Conservation (phyloP, 1,284 basidiomycete species). For the Apiotrichum akiyoshidainum region DNA sequence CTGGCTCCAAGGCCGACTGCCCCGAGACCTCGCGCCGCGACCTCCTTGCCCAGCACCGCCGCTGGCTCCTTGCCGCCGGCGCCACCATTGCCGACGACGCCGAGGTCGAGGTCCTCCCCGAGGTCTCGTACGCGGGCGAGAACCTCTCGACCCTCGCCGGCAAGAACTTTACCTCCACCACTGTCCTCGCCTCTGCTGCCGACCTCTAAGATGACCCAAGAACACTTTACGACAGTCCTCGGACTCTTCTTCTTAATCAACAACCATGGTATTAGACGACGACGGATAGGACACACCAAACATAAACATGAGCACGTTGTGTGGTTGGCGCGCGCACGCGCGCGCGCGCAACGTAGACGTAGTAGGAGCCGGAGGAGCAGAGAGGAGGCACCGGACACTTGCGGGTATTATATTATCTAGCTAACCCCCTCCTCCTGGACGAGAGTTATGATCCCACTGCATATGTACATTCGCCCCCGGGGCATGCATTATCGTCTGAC, state of each 20-base stretch:
- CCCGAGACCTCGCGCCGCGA: conserved; percentile 86
- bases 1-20: conserved; percentile 88
- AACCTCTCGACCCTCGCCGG: conserved; percentile 77
- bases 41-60: conserved; percentile 80
- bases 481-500: conserved; percentile 1
- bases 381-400: too few species aligned
- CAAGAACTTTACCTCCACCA: conserved; percentile 63
- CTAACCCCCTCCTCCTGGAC: neutral
- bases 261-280: too few species aligned
- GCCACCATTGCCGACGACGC: conserved; percentile 60
- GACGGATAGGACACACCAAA: too few species aligned
- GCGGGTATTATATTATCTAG: neutral
- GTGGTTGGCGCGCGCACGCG: too few species aligned
- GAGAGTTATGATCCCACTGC: neutral
- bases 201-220: conserved; percentile 14
- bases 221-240: too few species aligned
- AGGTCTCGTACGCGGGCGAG: conserved; percentile 86
- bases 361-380: neutral
- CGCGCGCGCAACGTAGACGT: neutral
- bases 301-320: too few species aligned
- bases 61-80: conserved; percentile 78
- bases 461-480: conserved; percentile 6
- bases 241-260: too few species aligned
- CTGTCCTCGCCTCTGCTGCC: conserved; percentile 36
- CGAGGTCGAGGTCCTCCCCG: conserved; percentile 87